Percentiles rank a stretch among this genome's conserved stretches.
Conservation (phyloP, 768 basidiomycete genomes). For the Boletus subcaerulescens region DNA sequence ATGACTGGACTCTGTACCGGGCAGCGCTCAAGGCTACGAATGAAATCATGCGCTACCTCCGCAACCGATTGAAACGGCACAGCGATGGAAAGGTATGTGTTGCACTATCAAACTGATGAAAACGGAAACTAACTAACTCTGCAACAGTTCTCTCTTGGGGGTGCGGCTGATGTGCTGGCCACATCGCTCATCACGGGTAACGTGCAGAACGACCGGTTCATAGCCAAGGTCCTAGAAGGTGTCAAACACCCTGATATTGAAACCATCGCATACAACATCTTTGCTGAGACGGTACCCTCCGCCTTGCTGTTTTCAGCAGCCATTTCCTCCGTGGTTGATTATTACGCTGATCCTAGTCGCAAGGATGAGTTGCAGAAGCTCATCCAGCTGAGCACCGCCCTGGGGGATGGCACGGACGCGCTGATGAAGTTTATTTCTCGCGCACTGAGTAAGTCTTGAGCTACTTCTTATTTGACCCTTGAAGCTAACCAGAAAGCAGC, state of each 20-base stretch:
- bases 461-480: not conserved
- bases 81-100: conserved; percentile 21
- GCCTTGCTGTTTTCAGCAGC: conserved; percentile 54
- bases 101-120: not conserved
- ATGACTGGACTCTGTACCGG: conserved; percentile 33
- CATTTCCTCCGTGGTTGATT: conserved; percentile 56
- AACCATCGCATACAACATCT: conserved; percentile 46
- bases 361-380: conserved; percentile 36
- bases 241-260: conserved; percentile 13
- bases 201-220: conserved; percentile 20
- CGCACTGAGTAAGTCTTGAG: conserved; percentile 42
- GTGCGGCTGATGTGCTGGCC: conserved; percentile 19
- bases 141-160: conserved; percentile 16
- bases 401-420: conserved; percentile 19
- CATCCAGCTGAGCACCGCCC: conserved; percentile 31
- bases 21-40: conserved; percentile 26
- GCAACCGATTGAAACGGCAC: conserved; percentile 19
- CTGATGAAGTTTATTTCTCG: conserved; percentile 45
- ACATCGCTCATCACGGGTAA: conserved; percentile 23
- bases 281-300: conserved; percentile 55
- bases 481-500: conserved; percentile 37
- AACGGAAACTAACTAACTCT: not conserved
- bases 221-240: conserved; percentile 15
- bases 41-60: conserved; percentile 24
- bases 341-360: conserved; percentile 47